Percentiles rank a stretch among this genome's conserved stretches.
phyloP scores from a whole-genome alignment of 2,329 filamentous ascomycete genomes.

The Xenosphaeropsis pyriputrescens region DNA sequence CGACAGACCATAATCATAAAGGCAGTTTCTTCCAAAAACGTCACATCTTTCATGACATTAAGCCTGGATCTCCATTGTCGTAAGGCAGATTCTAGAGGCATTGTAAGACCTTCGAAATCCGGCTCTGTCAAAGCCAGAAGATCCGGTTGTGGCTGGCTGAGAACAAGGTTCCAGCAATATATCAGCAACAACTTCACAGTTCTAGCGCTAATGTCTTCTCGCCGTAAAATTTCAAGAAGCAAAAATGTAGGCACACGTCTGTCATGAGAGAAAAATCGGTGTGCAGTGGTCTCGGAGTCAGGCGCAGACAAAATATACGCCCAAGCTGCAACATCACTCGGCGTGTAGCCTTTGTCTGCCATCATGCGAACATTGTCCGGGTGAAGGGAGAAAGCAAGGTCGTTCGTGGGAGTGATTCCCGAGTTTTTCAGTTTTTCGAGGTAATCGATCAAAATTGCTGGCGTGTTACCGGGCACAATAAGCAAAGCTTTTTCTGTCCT shows the following conservation, averaged over 20 bases:
- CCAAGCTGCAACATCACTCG: conserved; percentile 14
- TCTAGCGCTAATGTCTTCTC: conserved; percentile 7
- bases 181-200: conserved; percentile 6
- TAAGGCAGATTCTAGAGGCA: too few species aligned
- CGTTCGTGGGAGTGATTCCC: too few species aligned
- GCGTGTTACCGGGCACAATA: too few species aligned
- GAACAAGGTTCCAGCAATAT: conserved; percentile 2
- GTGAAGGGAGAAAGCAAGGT: too few species aligned
- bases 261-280: conserved; percentile 9
- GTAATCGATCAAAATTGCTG: too few species aligned
- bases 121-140: background rate
- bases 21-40: conserved; percentile 3
- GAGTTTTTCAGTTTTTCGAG: too few species aligned
- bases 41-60: background rate
- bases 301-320: conserved; percentile 11
- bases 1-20: conserved; percentile 9
- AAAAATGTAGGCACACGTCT: conserved; percentile 10
- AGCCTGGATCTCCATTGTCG: too few species aligned
- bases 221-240: conserved; percentile 11
- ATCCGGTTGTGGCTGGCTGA: background rate
- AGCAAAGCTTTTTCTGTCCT: too few species aligned
- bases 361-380: background rate
- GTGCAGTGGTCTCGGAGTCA: conserved; percentile 7
- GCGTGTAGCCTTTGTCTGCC: conserved; percentile 4
- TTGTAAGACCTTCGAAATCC: too few species aligned